phyloP scores from a whole-genome alignment of 495 filamentous ascomycete species.

The Hypoxylon lienhwacheense region DNA sequence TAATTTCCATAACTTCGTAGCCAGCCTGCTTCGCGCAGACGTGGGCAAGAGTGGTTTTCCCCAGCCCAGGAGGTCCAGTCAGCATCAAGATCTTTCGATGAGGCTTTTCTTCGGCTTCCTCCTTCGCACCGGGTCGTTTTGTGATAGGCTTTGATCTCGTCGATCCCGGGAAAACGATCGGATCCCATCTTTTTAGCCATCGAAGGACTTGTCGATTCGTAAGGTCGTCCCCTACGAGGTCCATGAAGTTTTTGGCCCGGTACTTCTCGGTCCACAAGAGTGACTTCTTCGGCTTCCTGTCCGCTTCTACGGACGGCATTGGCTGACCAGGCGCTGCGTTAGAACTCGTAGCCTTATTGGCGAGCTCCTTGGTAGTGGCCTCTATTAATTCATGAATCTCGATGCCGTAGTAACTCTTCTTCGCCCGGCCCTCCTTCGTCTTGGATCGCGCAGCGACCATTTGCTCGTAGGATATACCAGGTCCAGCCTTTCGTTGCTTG shows the following conservation, averaged over 20 bases:
- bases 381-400: conserved; percentile 83
- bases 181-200: conserved; percentile 94
- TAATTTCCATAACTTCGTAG: conserved; percentile 91
- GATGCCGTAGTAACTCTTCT: conserved; percentile 85
- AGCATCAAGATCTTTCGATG: conserved; percentile 87
- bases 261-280: conserved; percentile 89
- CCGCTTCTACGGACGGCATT: conserved; percentile 38
- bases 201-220: conserved; percentile 89
- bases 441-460: conserved; percentile 70
- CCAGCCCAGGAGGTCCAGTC: conserved; percentile 87
- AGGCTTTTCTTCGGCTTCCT: conserved; percentile 59
- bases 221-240: conserved; percentile 90
- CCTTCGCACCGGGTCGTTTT: conserved; percentile 42
- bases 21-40: conserved; percentile 94
- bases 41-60: conserved; percentile 95
- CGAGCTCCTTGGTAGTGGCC: conserved; percentile 57
- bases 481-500: conserved; percentile 50
- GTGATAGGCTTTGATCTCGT: conserved; percentile 54
- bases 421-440: conserved; percentile 69
- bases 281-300: conserved; percentile 50
- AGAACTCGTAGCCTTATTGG: conserved; percentile 20
- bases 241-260: conserved; percentile 86
- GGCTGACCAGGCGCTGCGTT: conserved; percentile 33
- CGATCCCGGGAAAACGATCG: conserved; percentile 81
- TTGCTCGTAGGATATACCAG: conserved; percentile 62